Percentiles rank a stretch among this genome's conserved stretches.
These are phyloP conservation scores for Epichloe sibirici DNA, from an alignment of 2,329 filamentous ascomycete species.

Conservation along the genomic window DNA sequence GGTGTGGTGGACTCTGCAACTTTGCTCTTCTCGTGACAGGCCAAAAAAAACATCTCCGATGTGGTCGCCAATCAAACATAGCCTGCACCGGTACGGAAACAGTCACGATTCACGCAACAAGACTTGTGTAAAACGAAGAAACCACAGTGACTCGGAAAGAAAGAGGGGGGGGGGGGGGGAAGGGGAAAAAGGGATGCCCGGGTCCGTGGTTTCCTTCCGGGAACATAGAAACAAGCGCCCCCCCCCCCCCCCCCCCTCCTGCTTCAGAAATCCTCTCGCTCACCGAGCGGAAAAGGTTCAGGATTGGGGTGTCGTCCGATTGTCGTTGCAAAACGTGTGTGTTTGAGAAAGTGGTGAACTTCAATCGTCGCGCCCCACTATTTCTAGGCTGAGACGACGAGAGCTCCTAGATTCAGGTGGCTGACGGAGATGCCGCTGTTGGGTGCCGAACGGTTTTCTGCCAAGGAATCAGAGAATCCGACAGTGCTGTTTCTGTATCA, in stretches of 20 bases:
- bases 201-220: not conserved
- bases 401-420: not conserved
- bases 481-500: too few relatives aligned
- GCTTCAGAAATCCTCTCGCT: not conserved
- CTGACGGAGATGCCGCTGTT: not conserved
- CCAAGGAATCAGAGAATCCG: too few relatives aligned
- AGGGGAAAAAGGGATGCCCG: too few relatives aligned
- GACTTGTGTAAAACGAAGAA: too few relatives aligned
- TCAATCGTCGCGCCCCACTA: not conserved
- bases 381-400: not conserved
- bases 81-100: not conserved
- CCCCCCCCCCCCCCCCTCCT: not conserved
- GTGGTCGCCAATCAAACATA: not conserved
- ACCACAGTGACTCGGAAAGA: too few relatives aligned
- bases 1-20: too few relatives aligned
- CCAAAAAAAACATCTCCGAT: too few relatives aligned
- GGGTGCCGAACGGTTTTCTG: too few relatives aligned
- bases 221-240: too few relatives aligned
- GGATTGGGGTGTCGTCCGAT: not conserved
- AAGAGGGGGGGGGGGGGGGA: too few relatives aligned
- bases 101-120: not conserved
- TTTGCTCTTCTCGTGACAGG: too few relatives aligned
- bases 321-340: not conserved
- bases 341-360: not conserved
- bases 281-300: too few relatives aligned